Evolutionary conservation across 75 land plant species (phyloP), one percentile per base, ranked within the genome.

Genomic region (Ceratopteris richardii): DNA sequence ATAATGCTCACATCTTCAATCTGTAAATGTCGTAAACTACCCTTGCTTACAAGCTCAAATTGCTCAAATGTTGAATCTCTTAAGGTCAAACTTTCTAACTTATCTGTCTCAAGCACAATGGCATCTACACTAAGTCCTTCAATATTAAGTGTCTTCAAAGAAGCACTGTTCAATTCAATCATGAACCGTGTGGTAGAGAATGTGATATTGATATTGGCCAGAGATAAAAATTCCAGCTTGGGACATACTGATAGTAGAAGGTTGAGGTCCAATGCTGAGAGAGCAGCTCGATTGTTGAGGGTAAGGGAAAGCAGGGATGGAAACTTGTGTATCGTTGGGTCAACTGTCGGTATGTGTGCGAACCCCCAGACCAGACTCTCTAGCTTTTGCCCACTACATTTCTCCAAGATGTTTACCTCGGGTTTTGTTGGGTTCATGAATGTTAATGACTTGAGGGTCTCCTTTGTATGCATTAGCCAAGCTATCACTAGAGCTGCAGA

Each of bases 391-490:
- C 84, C 39, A 13, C 92, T 88, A 65, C 83, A 80, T 43, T 70
- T 77, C 17, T 87, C 91, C 58, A 87, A 70, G 37, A 87, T 73
- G 29, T 84, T 87, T 5, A 87, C 73, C 53, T 57, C 61, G 0
- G 92, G 82, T 23, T 46, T 60, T 18, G 88, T 75, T 18, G 72
- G 69, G 13, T 78, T 78, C 66, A 81, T 84, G 54, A 75, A 84
- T 17, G 56, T 36, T 28, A 87, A 50, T 43, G 55, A 52, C 1
- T 74, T 74, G 59, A 87, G 67, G n/a, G 77, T 72, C 26, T 83
- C 87, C 40, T 83, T 69, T 6, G 92, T 87, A 43, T 84, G 78
- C 82, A 87, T 77, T 26, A 87, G 84, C 92, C 92, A 87, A 4
- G 92, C 92, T 60, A 80, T 78, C 36, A 87, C 92, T 0, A 85